phyloP scores from a whole-genome alignment of 2,329 filamentous ascomycete species.

The Xylariaceae sp. region DNA sequence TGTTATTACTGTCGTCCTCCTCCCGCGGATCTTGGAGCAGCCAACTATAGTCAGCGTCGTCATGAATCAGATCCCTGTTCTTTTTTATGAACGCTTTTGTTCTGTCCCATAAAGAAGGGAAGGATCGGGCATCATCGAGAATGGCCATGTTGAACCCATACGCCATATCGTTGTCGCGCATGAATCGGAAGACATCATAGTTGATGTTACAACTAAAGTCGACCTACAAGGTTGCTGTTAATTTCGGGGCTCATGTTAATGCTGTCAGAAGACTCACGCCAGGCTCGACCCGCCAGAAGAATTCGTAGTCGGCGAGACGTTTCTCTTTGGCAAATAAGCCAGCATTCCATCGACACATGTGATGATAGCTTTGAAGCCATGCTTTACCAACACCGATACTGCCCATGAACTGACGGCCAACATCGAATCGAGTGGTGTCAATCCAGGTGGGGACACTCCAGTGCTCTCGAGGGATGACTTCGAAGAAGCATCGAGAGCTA shows the following conservation, averaged over 20 bases:
- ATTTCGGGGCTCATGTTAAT: background rate
- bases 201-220: conserved; percentile 58
- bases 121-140: conserved; percentile 40
- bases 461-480: conserved; percentile 68
- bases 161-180: conserved; percentile 76
- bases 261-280: conserved; percentile 41
- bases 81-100: conserved; percentile 43
- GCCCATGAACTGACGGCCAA: conserved; percentile 57
- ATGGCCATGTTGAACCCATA: conserved; percentile 60
- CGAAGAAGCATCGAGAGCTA: conserved; percentile 65
- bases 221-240: conserved; percentile 37
- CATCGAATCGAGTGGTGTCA: conserved; percentile 58
- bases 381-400: conserved; percentile 64
- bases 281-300: conserved; percentile 57
- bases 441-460: conserved; percentile 73
- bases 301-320: conserved; percentile 56
- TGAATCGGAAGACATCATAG: conserved; percentile 82
- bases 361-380: conserved; percentile 61
- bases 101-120: conserved; percentile 41
- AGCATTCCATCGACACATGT: conserved; percentile 79
- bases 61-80: conserved; percentile 40
- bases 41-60: conserved; percentile 47
- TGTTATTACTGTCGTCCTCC: conserved; percentile 10
- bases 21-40: conserved; percentile 35
- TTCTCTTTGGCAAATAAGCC: conserved; percentile 77